Conservation (phyloP, 768 basidiomycete species). For the Russula ochroleuca region DNA sequence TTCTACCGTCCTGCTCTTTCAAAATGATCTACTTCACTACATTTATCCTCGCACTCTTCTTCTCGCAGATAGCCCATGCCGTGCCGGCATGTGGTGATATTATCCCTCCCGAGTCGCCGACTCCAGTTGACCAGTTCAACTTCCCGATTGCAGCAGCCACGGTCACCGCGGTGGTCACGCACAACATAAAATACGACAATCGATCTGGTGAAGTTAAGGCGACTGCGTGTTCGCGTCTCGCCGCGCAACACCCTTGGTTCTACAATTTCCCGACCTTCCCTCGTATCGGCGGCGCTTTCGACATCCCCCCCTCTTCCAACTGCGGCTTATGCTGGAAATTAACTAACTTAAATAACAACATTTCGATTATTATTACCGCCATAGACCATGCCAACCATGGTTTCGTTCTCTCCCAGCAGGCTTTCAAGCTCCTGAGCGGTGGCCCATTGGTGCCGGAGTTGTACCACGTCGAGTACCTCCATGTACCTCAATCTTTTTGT, state of each 20-base stretch:
- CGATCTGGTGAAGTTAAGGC: conserved; percentile 36
- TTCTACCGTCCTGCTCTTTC: background rate
- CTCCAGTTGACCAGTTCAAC: background rate
- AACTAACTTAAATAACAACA: conserved; percentile 41
- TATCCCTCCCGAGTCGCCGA: background rate
- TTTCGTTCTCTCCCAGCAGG: conserved; percentile 39
- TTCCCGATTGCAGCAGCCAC: background rate
- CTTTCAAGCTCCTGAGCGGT: conserved; percentile 33
- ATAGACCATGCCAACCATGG: conserved; percentile 46
- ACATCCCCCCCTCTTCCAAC: conserved; percentile 49
- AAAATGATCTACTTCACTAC: conserved; percentile 1
- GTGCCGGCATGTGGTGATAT: background rate
- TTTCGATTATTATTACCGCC: conserved; percentile 46
- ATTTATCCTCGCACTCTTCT: conserved; percentile 3
- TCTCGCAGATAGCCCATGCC: background rate
- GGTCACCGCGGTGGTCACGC: conserved; percentile 28
- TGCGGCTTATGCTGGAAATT: conserved; percentile 63
- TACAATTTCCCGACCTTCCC: conserved; percentile 54
- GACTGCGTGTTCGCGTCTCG: conserved; percentile 48
- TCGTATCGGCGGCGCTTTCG: conserved; percentile 52
- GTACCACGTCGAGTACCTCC: background rate
- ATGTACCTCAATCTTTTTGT: conserved; percentile 32
- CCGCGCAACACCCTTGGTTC: conserved; percentile 46
- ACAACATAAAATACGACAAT: conserved; percentile 52
- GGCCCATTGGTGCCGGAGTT: background rate